Conservation (phyloP, 75 land plant species). For the Ceratopteris richardii region DNA sequence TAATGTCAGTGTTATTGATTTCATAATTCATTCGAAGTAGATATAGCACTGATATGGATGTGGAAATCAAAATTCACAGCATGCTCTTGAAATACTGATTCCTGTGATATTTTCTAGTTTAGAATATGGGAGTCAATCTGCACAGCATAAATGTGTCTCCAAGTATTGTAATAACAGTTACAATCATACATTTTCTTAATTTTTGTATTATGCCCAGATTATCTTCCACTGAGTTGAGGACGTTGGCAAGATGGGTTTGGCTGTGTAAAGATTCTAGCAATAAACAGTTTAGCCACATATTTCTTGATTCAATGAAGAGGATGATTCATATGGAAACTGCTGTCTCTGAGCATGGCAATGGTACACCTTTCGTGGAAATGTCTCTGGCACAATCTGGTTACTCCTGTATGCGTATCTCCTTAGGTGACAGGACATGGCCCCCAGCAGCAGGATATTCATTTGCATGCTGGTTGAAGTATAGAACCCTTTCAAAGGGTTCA, state of each 20-base stretch:
- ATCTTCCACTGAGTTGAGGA: slow-evolving; percentile 73
- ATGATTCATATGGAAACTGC: slow-evolving; percentile 56
- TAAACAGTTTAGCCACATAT: slow-evolving; percentile 44
- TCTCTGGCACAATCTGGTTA: slow-evolving; percentile 70
- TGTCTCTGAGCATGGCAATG: slow-evolving; percentile 51
- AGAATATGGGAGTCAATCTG: too few species aligned
- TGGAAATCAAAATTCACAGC: too few species aligned
- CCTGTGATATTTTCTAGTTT: too few species aligned
- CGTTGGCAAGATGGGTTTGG: slow-evolving; percentile 60
- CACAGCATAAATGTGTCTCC: too few species aligned
- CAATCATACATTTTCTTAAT: too few species aligned
- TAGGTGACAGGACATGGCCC: slow-evolving; percentile 97
- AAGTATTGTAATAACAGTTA: too few species aligned
- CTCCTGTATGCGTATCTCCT: slow-evolving; percentile 79
- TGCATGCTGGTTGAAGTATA: slow-evolving; percentile 90
- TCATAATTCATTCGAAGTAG: too few species aligned
- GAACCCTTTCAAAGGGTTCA: slow-evolving; percentile 32
- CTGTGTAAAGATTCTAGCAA: slow-evolving; percentile 42
- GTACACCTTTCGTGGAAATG: slow-evolving; percentile 87
- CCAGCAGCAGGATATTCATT: slow-evolving; percentile 97
- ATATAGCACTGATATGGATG: too few species aligned
- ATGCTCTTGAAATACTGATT: too few species aligned
- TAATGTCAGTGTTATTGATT: too few species aligned
- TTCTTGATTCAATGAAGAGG: slow-evolving; percentile 77
- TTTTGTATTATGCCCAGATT: slow-evolving; percentile 40